Evolutionary conservation across 768 basidiomycete species (phyloP), one percentile per base, ranked within the genome.

Genomic region (Russula vinacea): DNA sequence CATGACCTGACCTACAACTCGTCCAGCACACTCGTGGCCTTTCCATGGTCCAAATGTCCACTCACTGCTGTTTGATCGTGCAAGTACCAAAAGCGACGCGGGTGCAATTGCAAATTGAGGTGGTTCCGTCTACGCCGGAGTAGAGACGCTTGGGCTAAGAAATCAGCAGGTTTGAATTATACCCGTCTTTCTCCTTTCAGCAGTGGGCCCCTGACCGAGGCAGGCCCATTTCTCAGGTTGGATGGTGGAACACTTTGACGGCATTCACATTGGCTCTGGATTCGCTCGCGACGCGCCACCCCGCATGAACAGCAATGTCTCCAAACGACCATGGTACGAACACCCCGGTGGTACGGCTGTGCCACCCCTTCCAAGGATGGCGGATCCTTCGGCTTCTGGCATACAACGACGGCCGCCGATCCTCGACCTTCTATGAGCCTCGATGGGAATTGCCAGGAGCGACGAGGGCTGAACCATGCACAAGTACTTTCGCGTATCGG

Each of bases 101-200:
- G 54, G 39, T 0, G 11, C n/a, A 40, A 52, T 61, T 52, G 44
- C 5, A 22, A 26, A 60, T 35, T 37, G 7, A 33, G 55, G 49
- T 33, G 33, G 24, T 51, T 61, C 60, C 60, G 60, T 51, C 47
- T 29, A 65, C 24, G 29, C 47, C 59, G 64, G 64, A 59, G 63
- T 55, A 33, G 42, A 56, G 59, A 60, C 49, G 55, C 49, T 54
- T 10, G 54, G 39, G 53, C 39, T 29, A 37, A n/a, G n/a, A 56
- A 61, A 55, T 45, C 44, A 47, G 14, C 40, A 22, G 35, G 51
- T 40, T 51, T 53, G 42, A 49, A 64, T 51, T 37, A 58, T 45
- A 24, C 56, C 56, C 53, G 54, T 45, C 54, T 65, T 65, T 65
- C 64, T 65, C 64, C 64, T 56, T 65, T 61, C 32, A 61, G 64